phyloP scores from a whole-genome alignment of 192 early-diverging fungal species.

The Radiomyces spectabilis region DNA sequence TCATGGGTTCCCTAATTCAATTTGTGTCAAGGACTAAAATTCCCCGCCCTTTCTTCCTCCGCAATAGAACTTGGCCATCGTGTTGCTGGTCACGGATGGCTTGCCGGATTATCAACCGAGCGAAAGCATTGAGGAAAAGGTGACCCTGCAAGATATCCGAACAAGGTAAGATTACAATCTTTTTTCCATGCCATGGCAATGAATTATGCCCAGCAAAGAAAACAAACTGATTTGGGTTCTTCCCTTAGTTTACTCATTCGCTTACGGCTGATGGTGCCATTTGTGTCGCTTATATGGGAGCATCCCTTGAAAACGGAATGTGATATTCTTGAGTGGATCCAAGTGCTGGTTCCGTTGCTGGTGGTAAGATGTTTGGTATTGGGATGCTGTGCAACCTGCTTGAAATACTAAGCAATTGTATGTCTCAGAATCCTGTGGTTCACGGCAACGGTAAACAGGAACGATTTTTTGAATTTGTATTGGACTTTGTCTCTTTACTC shows the following conservation, averaged over 20 bases:
- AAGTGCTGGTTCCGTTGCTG: conserved; percentile 32
- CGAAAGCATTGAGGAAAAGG: background rate
- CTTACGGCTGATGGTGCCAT: conserved; percentile 35
- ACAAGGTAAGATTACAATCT: conserved; percentile 10
- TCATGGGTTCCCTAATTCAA: too few species aligned
- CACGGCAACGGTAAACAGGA: conserved; percentile 48
- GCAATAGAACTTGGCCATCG: conserved; percentile 23
- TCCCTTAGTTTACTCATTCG: conserved; percentile 33
- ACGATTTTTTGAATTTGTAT: conserved; percentile 45
- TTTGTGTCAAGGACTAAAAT: too few species aligned
- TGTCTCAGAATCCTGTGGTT: conserved; percentile 31
- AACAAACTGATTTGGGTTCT: background rate
- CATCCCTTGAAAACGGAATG: conserved; percentile 33
- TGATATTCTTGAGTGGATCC: conserved; percentile 34
- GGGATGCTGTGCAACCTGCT: too few species aligned
- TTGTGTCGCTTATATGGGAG: conserved; percentile 40
- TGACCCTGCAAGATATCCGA: conserved; percentile 25
- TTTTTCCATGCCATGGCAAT: background rate
- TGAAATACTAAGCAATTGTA: too few species aligned
- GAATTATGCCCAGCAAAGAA: background rate
- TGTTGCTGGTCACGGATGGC: conserved; percentile 19
- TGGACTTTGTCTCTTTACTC: conserved; percentile 43
- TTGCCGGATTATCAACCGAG: background rate
- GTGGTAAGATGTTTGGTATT: too few species aligned
- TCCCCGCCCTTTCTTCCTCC: background rate